A percentile compares a stretch with the other conserved stretches of the same genome.
Evolutionary conservation across 2,329 filamentous ascomycete species (phyloP).

Genomic region (Talaromyces sp.): DNA sequence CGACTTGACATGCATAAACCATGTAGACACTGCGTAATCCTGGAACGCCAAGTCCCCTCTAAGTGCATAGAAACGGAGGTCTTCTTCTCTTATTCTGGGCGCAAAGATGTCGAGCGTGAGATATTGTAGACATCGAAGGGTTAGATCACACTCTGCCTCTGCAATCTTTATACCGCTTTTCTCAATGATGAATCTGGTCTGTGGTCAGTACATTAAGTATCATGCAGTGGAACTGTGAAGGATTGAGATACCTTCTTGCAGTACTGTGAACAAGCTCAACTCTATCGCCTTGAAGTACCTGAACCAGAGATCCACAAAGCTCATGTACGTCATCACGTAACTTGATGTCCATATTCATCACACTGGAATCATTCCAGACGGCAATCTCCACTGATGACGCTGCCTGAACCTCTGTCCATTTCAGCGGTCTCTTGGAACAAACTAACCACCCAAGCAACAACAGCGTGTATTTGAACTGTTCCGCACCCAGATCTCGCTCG

Average conservation of each 20-base stretch:
- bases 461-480: not conserved
- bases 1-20: slow-evolving; percentile 8
- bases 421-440: slow-evolving; percentile 5
- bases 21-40: slow-evolving; percentile 9
- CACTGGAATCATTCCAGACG: not conserved
- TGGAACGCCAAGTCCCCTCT: slow-evolving; percentile 3
- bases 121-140: slow-evolving; percentile 3
- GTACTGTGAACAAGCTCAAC: slow-evolving; percentile 10
- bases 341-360: not conserved
- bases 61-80: slow-evolving; percentile 1
- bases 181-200: not conserved
- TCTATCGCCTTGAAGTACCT: not conserved
- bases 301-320: slow-evolving; percentile 4
- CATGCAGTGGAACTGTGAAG: too few species aligned
- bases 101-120: slow-evolving; percentile 5
- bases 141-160: slow-evolving; percentile 5
- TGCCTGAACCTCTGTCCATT: slow-evolving; percentile 4
- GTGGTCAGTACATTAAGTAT: not conserved
- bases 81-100: not conserved
- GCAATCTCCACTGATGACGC: slow-evolving; percentile 1
- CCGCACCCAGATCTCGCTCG: not conserved
- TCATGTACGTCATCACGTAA: slow-evolving; percentile 1
- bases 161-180: not conserved
- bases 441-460: slow-evolving; percentile 5
- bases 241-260: not conserved